A percentile compares a stretch with the other conserved stretches of the same genome.
These are phyloP conservation scores for Ophiocordyceps polyrhachis-furcata DNA, from an alignment of 2,329 filamentous ascomycete species.

Conservation along the genomic window DNA sequence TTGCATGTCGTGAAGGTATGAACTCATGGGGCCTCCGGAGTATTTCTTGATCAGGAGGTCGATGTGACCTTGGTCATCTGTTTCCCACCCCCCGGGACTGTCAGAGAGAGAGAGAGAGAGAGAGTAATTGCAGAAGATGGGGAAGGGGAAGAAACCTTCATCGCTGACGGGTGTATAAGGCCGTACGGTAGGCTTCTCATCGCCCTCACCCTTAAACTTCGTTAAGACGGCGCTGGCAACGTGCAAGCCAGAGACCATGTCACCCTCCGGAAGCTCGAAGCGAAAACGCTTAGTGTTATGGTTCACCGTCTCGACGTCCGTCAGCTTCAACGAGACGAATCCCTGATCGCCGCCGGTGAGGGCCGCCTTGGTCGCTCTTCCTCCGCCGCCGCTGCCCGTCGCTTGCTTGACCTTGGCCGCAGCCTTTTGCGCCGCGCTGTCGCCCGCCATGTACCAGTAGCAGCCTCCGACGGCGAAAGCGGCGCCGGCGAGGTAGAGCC, in stretches of 20 bases:
- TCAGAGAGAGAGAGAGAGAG: background rate
- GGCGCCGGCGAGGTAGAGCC: slow-evolving; percentile 42
- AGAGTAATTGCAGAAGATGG: background rate
- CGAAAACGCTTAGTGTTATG: slow-evolving; percentile 89
- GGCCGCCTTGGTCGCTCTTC: slow-evolving; percentile 26
- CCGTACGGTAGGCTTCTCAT: slow-evolving; percentile 70
- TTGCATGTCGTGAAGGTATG: slow-evolving; percentile 66
- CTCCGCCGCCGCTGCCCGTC: slow-evolving; percentile 18
- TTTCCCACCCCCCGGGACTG: background rate
- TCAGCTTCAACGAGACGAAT: slow-evolving; percentile 65
- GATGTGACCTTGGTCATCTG: slow-evolving; percentile 59
- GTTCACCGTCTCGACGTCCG: slow-evolving; percentile 63
- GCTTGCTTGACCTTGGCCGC: slow-evolving; percentile 31
- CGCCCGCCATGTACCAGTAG: slow-evolving; percentile 36
- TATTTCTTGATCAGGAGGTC: slow-evolving; percentile 90
- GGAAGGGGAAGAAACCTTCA: slow-evolving; percentile 42
- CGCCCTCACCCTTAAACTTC: slow-evolving; percentile 71
- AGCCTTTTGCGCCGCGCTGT: slow-evolving; percentile 34
- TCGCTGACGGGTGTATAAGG: slow-evolving; percentile 89
- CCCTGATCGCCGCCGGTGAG: slow-evolving; percentile 80
- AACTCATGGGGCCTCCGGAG: slow-evolving; percentile 77
- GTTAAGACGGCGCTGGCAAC: slow-evolving; percentile 79
- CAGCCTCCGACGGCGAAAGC: slow-evolving; percentile 37
- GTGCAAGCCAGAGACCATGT: slow-evolving; percentile 66
- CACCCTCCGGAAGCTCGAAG: slow-evolving; percentile 69